Evolutionary conservation across 345 rosid species (phyloP).

Genomic region (Pistacia integerrima): DNA sequence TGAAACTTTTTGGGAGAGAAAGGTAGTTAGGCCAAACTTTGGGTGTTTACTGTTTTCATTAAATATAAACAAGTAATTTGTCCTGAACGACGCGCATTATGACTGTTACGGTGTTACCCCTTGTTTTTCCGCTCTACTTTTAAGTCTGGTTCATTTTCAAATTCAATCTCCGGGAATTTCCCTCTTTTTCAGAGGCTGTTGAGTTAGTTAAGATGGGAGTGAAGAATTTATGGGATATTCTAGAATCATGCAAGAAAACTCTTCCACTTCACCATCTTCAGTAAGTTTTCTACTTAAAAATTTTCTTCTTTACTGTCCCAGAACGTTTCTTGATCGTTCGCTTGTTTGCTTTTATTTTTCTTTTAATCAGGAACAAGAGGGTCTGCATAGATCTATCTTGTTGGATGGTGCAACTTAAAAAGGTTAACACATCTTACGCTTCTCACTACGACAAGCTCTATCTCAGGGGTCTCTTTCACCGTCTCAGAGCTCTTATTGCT

Average conservation of each 20-base stretch:
- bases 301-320: no score
- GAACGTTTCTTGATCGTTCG: not conserved
- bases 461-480: slow-evolving; percentile 80
- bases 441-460: slow-evolving; percentile 58
- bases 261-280: slow-evolving; percentile 82
- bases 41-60: no score
- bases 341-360: not conserved
- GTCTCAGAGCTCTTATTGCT: slow-evolving; percentile 86
- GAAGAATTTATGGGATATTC: slow-evolving; percentile 81
- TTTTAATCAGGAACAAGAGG: slow-evolving; percentile 68
- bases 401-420: slow-evolving; percentile 89
- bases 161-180: not conserved
- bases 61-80: no score
- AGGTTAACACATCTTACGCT: slow-evolving; percentile 59
- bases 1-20: no score
- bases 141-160: not conserved
- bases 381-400: slow-evolving; percentile 92
- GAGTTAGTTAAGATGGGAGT: slow-evolving; percentile 60
- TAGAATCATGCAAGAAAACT: slow-evolving; percentile 90
- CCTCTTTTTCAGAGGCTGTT: slow-evolving; percentile 8
- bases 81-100: not conserved
- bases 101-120: not conserved
- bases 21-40: no score
- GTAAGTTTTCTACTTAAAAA: slow-evolving; percentile 34
- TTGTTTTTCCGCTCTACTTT: not conserved